A percentile compares a stretch with the other conserved stretches of the same genome.
Conservation (phyloP, 2,329 filamentous ascomycete species). For the Aureobasidium subglaciale region DNA sequence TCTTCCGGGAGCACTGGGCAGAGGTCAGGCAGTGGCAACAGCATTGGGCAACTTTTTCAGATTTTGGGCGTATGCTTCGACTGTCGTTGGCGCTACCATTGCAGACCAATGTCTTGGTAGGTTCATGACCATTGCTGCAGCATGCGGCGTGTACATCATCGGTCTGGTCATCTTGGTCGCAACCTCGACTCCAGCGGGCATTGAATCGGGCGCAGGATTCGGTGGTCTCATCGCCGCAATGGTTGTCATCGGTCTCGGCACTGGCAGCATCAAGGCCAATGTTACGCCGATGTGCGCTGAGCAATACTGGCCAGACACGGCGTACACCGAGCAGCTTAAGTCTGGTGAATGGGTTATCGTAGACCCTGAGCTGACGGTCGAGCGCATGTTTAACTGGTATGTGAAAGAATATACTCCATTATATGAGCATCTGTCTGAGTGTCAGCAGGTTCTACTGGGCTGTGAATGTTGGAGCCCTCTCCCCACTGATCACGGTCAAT, state of each 20-base stretch:
- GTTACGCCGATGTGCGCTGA: constrained; percentile 47
- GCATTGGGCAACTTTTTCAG: constrained; percentile 38
- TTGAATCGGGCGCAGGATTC: constrained; percentile 30
- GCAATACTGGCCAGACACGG: constrained; percentile 34
- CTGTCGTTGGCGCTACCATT: constrained; percentile 20
- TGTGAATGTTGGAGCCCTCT: constrained; percentile 65
- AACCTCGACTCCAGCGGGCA: constrained; percentile 19
- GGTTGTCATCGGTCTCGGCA: constrained; percentile 33
- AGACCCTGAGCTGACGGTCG: constrained; percentile 40
- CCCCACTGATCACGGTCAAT: constrained; percentile 57
- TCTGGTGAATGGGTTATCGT: constrained; percentile 39
- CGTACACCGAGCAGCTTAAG: constrained; percentile 31
- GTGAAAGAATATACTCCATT: neutral
- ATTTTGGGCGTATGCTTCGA: constrained; percentile 29
- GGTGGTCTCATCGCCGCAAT: constrained; percentile 36
- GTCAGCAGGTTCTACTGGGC: constrained; percentile 59
- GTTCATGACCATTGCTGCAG: constrained; percentile 53
- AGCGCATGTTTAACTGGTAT: constrained; percentile 28
- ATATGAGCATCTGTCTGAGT: constrained; percentile 15
- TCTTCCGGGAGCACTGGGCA: neutral
- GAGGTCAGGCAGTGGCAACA: constrained; percentile 31
- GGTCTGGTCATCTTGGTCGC: constrained; percentile 28
- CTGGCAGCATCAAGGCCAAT: constrained; percentile 65
- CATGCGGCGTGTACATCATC: constrained; percentile 29
- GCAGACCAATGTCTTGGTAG: constrained; percentile 50